A percentile compares a stretch with the other conserved stretches of the same genome.
These are phyloP conservation scores for Diddensiella caesifluorescens DNA, from an alignment of 805 yeast genomes.

Conservation along the genomic window DNA sequence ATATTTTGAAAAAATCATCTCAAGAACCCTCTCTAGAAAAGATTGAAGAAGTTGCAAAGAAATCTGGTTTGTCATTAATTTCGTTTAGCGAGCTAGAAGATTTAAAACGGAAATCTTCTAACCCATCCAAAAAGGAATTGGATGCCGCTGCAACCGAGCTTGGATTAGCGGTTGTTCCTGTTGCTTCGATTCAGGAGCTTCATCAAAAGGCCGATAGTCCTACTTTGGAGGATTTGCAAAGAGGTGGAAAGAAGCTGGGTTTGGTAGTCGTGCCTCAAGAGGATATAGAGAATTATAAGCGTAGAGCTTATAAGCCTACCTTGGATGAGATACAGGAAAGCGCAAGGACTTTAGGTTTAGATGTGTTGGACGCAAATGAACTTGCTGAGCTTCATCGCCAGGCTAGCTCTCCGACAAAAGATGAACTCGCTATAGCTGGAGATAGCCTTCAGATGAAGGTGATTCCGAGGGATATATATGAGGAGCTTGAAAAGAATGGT, in stretches of 20 bases:
- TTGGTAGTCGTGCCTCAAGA: slow-evolving; percentile 12
- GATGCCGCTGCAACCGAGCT: slow-evolving; percentile 30
- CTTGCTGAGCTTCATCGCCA: slow-evolving; percentile 18
- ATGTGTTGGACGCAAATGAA: slow-evolving; percentile 15
- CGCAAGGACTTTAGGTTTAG: slow-evolving; percentile 10
- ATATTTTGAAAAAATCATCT: slow-evolving; percentile 19
- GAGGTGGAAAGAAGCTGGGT: slow-evolving; percentile 14
- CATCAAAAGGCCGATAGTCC: slow-evolving; percentile 20
- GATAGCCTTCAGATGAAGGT: slow-evolving; percentile 17
- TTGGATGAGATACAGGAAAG: slow-evolving; percentile 15
- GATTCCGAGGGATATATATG: slow-evolving; percentile 20
- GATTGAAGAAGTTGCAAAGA: slow-evolving; percentile 15
- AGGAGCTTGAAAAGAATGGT: slow-evolving; percentile 21
- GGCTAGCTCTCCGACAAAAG: slow-evolving; percentile 16
- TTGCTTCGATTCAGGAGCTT: slow-evolving; percentile 32
- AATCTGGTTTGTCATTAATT: slow-evolving; percentile 19
- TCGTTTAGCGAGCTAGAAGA: slow-evolving; percentile 17
- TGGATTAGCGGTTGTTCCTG: slow-evolving; percentile 34
- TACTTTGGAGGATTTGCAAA: slow-evolving; percentile 16
- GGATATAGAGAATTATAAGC: slow-evolving; percentile 16
- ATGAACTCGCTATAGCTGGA: slow-evolving; percentile 17
- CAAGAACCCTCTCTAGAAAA: slow-evolving; percentile 17
- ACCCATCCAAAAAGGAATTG: slow-evolving; percentile 30
- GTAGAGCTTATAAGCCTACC: slow-evolving; percentile 20
- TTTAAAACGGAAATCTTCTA: slow-evolving; percentile 13